Evolutionary conservation across 441 rosid species (phyloP).

Genomic region (Adansonia madagascariensis): DNA sequence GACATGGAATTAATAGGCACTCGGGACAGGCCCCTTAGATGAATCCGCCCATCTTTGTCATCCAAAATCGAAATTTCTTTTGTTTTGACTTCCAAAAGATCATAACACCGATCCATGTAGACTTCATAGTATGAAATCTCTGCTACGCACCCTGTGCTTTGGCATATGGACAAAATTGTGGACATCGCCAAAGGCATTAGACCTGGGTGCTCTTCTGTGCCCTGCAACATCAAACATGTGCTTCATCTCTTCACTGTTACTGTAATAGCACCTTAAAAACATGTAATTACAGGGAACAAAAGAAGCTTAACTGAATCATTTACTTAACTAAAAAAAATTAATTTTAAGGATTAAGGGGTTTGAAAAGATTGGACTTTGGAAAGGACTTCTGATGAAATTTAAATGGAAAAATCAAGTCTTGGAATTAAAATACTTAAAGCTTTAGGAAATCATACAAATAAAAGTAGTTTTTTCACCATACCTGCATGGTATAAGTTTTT

Average conservation of each 20-base stretch:
- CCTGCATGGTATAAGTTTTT: slow-evolving; percentile 98
- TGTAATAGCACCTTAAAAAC: not conserved
- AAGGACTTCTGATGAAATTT: not conserved
- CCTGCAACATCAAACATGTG: slow-evolving; percentile 51
- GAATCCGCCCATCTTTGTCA: slow-evolving; percentile 71
- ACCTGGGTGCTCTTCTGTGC: slow-evolving; percentile 62
- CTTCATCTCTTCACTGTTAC: not conserved
- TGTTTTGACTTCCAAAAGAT: slow-evolving; percentile 60
- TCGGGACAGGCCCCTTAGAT: slow-evolving; percentile 74
- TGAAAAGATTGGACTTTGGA: not conserved
- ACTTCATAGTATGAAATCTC: slow-evolving; percentile 90
- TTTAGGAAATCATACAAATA: not conserved
- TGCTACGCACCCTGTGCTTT: slow-evolving; percentile 43
- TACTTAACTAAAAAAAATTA: not conserved
- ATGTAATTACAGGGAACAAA: slow-evolving; percentile 10
- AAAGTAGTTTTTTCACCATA: slow-evolving; percentile 12
- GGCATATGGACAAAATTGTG: slow-evolving; percentile 55
- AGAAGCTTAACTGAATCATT: not conserved
- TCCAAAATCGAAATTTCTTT: slow-evolving; percentile 67
- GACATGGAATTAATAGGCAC: slow-evolving; percentile 59
- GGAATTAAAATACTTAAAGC: not conserved
- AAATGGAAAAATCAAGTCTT: not conserved
- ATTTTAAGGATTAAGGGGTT: not conserved
- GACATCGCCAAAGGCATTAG: slow-evolving; percentile 79
- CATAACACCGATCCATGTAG: slow-evolving; percentile 86